Evolutionary conservation across 202 grass and related monocot genomes (phyloP), one percentile per base, ranked within the genome.

Genomic region (Carex arenaria): DNA sequence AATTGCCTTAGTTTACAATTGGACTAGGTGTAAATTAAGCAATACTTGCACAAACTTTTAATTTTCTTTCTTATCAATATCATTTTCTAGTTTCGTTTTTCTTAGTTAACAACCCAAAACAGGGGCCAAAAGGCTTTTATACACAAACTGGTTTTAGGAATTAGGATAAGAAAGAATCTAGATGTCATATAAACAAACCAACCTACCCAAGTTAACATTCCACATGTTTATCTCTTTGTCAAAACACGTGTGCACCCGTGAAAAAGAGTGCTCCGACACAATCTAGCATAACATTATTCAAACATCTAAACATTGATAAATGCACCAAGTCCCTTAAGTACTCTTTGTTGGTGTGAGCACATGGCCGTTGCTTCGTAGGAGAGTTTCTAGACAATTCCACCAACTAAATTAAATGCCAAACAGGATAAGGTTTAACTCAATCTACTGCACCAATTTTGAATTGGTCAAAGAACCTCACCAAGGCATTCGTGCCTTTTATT

Each of bases 151-250:
- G 45, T 49, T 49, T 49, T 49, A 49, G 10, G 10, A 49, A 30
- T 32, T 77, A 36, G 73, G 73, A 78, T 78, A 78, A 78, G 73
- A 57, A 59, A 78, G 73, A 78, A 78, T 59, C 73, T 78, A 78
- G 30, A 59, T 30, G 38, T 36, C 28, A 38, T 36, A 20, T 59
- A 78, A 22, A 59, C 26, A n/a, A 77, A 77, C 52, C 26, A 77
- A 57, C 72, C 72, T 77, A 55, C 72, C 0, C 38, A 77, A 59
- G 72, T 57, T 78, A 78, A 78, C 53, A 78, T 78, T 78, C 14
- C 53, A 78, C 73, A 31, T 78, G 73, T 78, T 59, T 78, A 19
- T 78, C 15, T 36, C 15, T 34, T 78, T 77, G 3, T 78, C 53
- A 8, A n/a, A 38, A 78, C 73, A 78, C 73, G 73, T 78, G 73